phyloP scores from a whole-genome alignment of 2,329 filamentous ascomycete genomes.

The Cladophialophora psammophila region DNA sequence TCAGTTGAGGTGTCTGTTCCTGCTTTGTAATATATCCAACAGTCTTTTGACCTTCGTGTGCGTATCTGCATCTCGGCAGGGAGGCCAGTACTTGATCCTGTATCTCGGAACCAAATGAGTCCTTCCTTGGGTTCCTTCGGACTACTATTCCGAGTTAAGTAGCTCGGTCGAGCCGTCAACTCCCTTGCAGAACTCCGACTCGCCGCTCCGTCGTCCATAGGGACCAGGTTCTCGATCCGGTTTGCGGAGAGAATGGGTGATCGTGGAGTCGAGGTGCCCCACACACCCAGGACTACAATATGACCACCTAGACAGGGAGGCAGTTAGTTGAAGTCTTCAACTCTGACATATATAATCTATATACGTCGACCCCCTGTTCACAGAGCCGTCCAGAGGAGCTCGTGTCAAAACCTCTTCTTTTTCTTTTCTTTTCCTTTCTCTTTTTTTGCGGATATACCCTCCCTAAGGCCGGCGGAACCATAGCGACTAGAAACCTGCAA shows the following conservation, averaged over 20 bases:
- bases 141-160: constrained; percentile 11
- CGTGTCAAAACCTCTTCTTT: no score
- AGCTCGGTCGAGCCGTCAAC: constrained; percentile 5
- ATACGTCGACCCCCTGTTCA: no score
- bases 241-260: neutral
- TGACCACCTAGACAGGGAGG: no score
- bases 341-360: no score
- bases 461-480: no score
- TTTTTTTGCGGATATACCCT: no score
- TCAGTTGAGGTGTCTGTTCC: neutral
- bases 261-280: no score
- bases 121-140: neutral
- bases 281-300: no score
- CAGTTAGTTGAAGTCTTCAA: no score
- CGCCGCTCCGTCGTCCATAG: neutral
- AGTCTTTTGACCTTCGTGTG: neutral
- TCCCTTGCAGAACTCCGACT: neutral
- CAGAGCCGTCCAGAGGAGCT: no score
- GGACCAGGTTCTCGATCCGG: neutral
- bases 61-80: neutral
- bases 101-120: neutral
- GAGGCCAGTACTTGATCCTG: neutral
- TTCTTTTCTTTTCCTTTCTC: no score
- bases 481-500: no score
- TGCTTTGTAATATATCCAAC: neutral